phyloP scores from a whole-genome alignment of 73 alveolate genomes.

The Paraurostyla sp. region DNA sequence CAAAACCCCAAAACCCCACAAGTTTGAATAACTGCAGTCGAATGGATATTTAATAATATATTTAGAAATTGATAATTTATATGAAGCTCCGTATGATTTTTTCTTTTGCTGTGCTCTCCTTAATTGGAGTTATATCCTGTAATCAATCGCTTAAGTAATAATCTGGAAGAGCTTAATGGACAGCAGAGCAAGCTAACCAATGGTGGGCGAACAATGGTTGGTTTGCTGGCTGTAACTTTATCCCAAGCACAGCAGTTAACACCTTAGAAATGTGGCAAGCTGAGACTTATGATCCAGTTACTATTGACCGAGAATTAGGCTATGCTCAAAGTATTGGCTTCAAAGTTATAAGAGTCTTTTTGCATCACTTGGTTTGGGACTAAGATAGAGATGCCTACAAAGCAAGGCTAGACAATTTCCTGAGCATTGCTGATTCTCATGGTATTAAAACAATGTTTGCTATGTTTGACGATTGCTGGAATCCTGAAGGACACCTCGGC shows the following conservation, averaged over 20 bases:
- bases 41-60: too few relatives aligned
- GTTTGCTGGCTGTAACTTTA: slow-evolving; percentile 69
- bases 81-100: too few relatives aligned
- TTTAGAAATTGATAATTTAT: too few relatives aligned
- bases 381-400: slow-evolving; percentile 47
- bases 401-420: slow-evolving; percentile 45
- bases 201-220: slow-evolving; percentile 51
- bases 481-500: slow-evolving; percentile 56
- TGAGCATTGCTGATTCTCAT: slow-evolving; percentile 47
- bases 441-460: slow-evolving; percentile 53
- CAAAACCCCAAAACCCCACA: too few relatives aligned
- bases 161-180: slow-evolving; percentile 56
- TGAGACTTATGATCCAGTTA: slow-evolving; percentile 57
- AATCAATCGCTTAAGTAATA: too few relatives aligned
- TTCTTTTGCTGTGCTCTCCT: too few relatives aligned
- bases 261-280: slow-evolving; percentile 70
- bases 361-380: slow-evolving; percentile 67
- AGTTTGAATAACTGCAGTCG: too few relatives aligned
- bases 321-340: slow-evolving; percentile 58
- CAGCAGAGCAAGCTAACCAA: slow-evolving; percentile 56
- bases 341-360: slow-evolving; percentile 56
- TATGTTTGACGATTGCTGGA: slow-evolving; percentile 73
- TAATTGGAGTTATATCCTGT: too few relatives aligned
- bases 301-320: slow-evolving; percentile 52
- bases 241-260: slow-evolving; percentile 70